These are phyloP conservation scores for Astragalus membranaceus DNA, from an alignment of 306 rosid genomes.

Conservation along the genomic window DNA sequence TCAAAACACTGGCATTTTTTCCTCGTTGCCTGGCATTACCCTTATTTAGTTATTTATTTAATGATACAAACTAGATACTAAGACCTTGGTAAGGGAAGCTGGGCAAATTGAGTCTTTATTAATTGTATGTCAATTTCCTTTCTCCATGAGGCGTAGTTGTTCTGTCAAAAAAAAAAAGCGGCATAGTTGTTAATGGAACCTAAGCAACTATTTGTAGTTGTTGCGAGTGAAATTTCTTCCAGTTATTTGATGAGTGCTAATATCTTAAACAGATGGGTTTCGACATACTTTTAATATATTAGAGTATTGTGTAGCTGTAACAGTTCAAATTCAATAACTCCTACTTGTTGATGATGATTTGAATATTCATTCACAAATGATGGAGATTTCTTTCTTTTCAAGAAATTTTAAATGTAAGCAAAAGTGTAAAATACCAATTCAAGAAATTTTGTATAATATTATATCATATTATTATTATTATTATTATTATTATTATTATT, in stretches of 20 bases:
- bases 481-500: not conserved
- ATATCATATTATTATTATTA: not conserved
- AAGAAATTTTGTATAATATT: too few species aligned
- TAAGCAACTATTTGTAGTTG: not conserved
- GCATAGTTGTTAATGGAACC: not conserved
- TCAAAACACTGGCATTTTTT: not conserved
- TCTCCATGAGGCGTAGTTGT: too few species aligned
- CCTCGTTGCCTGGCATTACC: not conserved
- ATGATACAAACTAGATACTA: not conserved
- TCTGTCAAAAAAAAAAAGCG: not conserved
- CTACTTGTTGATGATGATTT: not conserved
- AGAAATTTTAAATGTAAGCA: not conserved
- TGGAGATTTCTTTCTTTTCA: not conserved
- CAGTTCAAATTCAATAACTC: not conserved
- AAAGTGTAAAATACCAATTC: not conserved
- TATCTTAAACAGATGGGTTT: not conserved
- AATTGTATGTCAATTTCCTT: not conserved
- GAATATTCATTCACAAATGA: not conserved
- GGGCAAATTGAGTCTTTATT: not conserved
- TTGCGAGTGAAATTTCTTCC: not conserved
- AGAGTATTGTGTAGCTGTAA: not conserved
- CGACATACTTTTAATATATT: not conserved
- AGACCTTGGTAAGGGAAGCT: conserved; percentile 2
- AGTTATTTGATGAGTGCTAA: not conserved
- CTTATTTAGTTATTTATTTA: not conserved